A percentile compares a stretch with the other conserved stretches of the same genome.
phyloP scores from a whole-genome alignment of 2,329 filamentous ascomycete species.

The Calonectria honghensis region DNA sequence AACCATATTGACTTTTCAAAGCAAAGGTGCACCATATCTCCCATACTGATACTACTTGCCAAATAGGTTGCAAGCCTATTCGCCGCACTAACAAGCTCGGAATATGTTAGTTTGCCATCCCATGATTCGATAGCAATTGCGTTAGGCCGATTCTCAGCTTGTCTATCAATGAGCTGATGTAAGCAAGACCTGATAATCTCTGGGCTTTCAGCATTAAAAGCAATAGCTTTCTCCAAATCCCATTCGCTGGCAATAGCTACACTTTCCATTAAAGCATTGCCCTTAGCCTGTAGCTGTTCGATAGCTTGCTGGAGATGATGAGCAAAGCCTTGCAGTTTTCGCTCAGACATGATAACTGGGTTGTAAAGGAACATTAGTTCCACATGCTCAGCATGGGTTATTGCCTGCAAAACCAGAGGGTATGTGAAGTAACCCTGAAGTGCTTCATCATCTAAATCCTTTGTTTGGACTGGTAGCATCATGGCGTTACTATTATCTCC shows the following conservation, averaged over 20 bases:
- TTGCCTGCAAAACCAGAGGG: constrained; percentile 45
- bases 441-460: constrained; percentile 32
- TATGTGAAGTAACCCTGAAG: constrained; percentile 50
- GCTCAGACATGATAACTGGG: constrained; percentile 42
- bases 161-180: constrained; percentile 33
- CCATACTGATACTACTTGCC: constrained; percentile 29
- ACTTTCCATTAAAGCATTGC: not conserved
- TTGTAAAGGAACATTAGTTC: constrained; percentile 40
- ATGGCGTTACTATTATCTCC: not conserved
- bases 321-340: not conserved
- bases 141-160: not conserved
- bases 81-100: constrained; percentile 13
- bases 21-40: constrained; percentile 33
- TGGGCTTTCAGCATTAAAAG: constrained; percentile 6
- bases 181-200: constrained; percentile 28
- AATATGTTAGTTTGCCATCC: constrained; percentile 47
- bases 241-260: not conserved
- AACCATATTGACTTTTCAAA: constrained; percentile 41
- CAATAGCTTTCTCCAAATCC: not conserved
- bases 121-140: constrained; percentile 40
- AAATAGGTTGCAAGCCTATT: constrained; percentile 27
- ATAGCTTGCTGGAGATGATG: constrained; percentile 19
- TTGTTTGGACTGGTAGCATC: constrained; percentile 16
- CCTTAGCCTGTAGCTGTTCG: not conserved
- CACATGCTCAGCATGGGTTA: constrained; percentile 15